These are phyloP conservation scores for Mycena capillaripes DNA, from an alignment of 768 basidiomycete genomes.

Conservation along the genomic window DNA sequence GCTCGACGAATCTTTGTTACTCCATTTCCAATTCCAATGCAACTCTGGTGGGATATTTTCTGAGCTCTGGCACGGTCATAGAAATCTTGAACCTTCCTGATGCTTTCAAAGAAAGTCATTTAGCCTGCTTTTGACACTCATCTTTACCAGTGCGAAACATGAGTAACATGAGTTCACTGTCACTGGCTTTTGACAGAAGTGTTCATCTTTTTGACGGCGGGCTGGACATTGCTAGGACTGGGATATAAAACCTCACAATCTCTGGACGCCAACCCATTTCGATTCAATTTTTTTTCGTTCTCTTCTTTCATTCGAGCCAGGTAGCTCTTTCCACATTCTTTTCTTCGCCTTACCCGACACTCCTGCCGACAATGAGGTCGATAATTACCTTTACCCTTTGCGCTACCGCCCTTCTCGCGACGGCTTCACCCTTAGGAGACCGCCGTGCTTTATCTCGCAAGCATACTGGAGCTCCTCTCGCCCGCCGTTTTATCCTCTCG, in stretches of 20 bases:
- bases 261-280: background rate
- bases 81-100: background rate
- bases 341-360: constrained; percentile 33
- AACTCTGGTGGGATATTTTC: too few species aligned
- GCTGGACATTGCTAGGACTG: background rate
- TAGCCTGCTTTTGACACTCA: too few species aligned
- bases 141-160: background rate
- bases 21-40: background rate
- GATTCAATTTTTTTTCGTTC: constrained; percentile 30
- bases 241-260: constrained; percentile 22
- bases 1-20: background rate
- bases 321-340: constrained; percentile 48
- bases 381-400: constrained; percentile 44
- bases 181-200: constrained; percentile 11
- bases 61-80: too few species aligned
- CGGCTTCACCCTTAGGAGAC: constrained; percentile 51
- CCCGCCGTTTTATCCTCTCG: constrained; percentile 49
- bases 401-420: constrained; percentile 41
- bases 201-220: constrained; percentile 13
- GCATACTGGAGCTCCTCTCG: constrained; percentile 45
- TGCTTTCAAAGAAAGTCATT: background rate
- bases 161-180: constrained; percentile 16
- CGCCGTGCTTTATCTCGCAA: constrained; percentile 52
- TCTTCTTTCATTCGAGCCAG: constrained; percentile 48
- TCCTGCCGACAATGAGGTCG: constrained; percentile 46